Base-by-base conservation (phyloP, 2,329 filamentous ascomycete genomes). In the Botrytis paeoniae region DNA sequence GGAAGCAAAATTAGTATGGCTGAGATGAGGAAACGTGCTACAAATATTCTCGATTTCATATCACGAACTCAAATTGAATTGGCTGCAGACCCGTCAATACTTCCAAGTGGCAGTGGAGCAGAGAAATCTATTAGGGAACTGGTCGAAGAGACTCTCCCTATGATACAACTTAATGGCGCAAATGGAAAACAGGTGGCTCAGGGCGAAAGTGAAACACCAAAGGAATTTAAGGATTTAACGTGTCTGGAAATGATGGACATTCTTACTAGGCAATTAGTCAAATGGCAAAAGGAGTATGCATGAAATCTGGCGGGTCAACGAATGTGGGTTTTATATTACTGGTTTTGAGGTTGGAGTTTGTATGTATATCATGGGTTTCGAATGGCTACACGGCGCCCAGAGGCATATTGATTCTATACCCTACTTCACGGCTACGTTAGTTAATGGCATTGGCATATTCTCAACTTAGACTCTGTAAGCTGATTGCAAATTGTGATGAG, bases 31-130 rank as follows among this genome's bases (percentile, higher is more conserved):
- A 89, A 93, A 76, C 91, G 94, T 16, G 93, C 95, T 9, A 89
- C 92, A 6, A 92, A 89, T 32, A 97, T 98, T 80, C 87, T 97
- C 74, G 94, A 96, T 77, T 98, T 95, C 80, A 97, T 98, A 75
- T 91, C 92, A 6, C 90, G 93, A 76, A 95, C 94, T 73, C 94
- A 98, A 81, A 86, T 97, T 10, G 95, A 98, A 79, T 88, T 97
- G 82, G 94, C 93, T 2, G 89, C 88, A 43, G 91, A 91, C 81
- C 85, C 83, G 10, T 63, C 57, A 10, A 80, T 82, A 70, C 79
- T 83, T 35, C 82, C 82, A 64, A 81, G 80, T 60, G 81, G 85
- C 78, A 82, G 85, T 76, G 77, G 69, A 59, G 76, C 72, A 62
- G 78, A 78, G 78, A 81, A 78, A 77, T 78, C 79, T 78, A 77